phyloP scores from a whole-genome alignment of 169 alveolate genomes.

The Cryptosporidium canis region DNA sequence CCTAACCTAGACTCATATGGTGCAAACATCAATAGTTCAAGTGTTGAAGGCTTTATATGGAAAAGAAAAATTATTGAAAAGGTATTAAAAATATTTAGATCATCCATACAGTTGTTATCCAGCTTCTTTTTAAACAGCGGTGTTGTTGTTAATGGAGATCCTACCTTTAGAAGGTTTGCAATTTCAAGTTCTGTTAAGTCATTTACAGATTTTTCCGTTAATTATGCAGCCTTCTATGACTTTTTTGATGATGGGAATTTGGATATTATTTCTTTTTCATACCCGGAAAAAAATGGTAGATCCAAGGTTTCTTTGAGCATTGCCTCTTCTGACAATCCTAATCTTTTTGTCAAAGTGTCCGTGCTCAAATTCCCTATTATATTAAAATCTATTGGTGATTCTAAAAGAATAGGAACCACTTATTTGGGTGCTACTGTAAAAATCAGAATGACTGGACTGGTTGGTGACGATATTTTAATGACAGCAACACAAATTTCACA shows the following conservation, averaged over 20 bases:
- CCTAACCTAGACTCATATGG: not conserved
- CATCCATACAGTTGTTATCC: not conserved
- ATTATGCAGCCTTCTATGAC: constrained; percentile 77
- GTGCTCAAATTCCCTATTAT: not conserved
- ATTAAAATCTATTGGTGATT: not conserved
- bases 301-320: not conserved
- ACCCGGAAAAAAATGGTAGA: constrained; percentile 25
- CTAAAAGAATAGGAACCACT: constrained; percentile 6
- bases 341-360: constrained; percentile 30
- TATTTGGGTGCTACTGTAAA: constrained; percentile 37
- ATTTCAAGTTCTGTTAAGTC: not conserved
- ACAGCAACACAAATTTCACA: constrained; percentile 76
- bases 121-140: constrained; percentile 3
- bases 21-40: not conserved
- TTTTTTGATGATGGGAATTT: constrained; percentile 77
- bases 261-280: constrained; percentile 77
- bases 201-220: constrained; percentile 18
- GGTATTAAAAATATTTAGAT: not conserved
- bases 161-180: constrained; percentile 37
- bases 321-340: constrained; percentile 28
- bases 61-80: not conserved
- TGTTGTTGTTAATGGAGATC: not conserved
- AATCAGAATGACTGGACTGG: constrained; percentile 47
- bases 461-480: constrained; percentile 36
- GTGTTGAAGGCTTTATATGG: not conserved